Evolutionary conservation across 495 filamentous ascomycete genomes (phyloP), one percentile per base, ranked within the genome.

Genomic region (Podospora appendiculata): DNA sequence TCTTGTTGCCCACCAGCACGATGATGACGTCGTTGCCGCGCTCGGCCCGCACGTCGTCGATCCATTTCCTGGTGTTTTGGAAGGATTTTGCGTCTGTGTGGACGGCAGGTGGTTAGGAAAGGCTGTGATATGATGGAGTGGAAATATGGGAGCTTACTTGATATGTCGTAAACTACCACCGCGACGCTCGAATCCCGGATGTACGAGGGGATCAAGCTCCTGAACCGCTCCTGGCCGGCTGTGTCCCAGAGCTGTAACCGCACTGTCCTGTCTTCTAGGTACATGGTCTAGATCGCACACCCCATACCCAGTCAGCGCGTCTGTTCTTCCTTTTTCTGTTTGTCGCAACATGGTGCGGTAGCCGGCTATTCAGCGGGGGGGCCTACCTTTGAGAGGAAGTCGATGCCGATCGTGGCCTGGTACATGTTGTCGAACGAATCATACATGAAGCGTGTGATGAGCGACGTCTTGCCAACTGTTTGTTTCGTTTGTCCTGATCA

Each of bases 351-450:
- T 40, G 40, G 8, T 3, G 36, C 41, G 6, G 6, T 25, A 10
- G 41, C 16, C 25, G 16, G 25, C 13, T n/a, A 34, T 14, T 16
- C 17, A 16, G 44, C 34, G 19, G 41, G 9, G 3, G 40, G 6
- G 55, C 70, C 64, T 79, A 88, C 89, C 84, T 98, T 98, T 57
- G 91, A 96, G 57, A 98, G 83, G 66, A 98, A 98, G 75, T 98
- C 93, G 73, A 98, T 98, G 67, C 93, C 93, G 64, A 98, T 98
- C 49, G 93, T 98, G 42, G 93, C 93, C 73, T 98, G 93, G 72
- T 98, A 98, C 81, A 91, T 97, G 75, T 95, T 96, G 78, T 98
- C 94, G 80, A 98, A 98, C 35, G 93, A 96, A 73, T 98, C 93
- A 78, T 98, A 98, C 93, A 98, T 98, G 76, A 98, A 98, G 52